These are phyloP conservation scores for Fusarium musae DNA, from an alignment of 2,329 filamentous ascomycete species.

Conservation along the genomic window DNA sequence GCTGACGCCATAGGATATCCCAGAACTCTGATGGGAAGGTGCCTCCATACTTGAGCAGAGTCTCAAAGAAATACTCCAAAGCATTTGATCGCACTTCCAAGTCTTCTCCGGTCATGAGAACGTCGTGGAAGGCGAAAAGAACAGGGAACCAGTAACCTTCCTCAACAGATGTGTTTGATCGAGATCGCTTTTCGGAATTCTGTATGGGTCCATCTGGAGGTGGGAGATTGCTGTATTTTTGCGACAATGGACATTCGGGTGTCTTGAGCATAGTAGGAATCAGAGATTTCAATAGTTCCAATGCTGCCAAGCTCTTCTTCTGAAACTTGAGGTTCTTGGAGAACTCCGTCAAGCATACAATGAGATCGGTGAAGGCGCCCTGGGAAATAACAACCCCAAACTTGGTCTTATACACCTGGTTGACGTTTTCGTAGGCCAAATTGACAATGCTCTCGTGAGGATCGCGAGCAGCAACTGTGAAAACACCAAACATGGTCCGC, in stretches of 20 bases:
- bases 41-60: slow-evolving; percentile 87
- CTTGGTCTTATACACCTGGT: slow-evolving; percentile 92
- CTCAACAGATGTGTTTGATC: slow-evolving; percentile 86
- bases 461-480: slow-evolving; percentile 93
- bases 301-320: slow-evolving; percentile 96
- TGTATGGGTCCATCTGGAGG: slow-evolving; percentile 57
- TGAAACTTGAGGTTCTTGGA: slow-evolving; percentile 99
- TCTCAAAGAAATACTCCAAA: slow-evolving; percentile 96
- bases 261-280: slow-evolving; percentile 96
- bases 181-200: slow-evolving; percentile 62
- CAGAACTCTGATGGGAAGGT: slow-evolving; percentile 95
- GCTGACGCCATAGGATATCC: slow-evolving; percentile 97
- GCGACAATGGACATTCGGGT: slow-evolving; percentile 91
- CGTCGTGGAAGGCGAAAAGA: slow-evolving; percentile 97
- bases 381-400: slow-evolving; percentile 97
- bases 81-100: slow-evolving; percentile 92
- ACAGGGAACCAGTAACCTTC: slow-evolving; percentile 99
- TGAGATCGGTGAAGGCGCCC: slow-evolving; percentile 93
- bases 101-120: slow-evolving; percentile 98
- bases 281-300: slow-evolving; percentile 93
- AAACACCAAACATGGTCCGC: slow-evolving; percentile 99
- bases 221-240: slow-evolving; percentile 60
- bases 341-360: slow-evolving; percentile 97
- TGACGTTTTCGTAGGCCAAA: slow-evolving; percentile 95
- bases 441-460: slow-evolving; percentile 96